Conservation (phyloP, 345 rosid genomes). For the Eucalyptus sp. region DNA sequence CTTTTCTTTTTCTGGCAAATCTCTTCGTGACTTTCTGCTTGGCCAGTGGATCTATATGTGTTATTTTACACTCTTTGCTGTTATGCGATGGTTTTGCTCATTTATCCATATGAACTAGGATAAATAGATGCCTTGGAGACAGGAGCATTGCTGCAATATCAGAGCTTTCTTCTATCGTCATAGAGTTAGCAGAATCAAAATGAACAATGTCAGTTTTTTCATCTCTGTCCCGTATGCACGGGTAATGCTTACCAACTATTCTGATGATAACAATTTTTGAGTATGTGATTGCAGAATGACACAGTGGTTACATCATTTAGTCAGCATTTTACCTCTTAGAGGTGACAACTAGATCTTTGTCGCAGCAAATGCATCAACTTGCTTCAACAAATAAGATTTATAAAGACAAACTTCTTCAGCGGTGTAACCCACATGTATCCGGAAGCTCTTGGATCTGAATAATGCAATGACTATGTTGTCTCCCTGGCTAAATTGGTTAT, state of each 20-base stretch:
- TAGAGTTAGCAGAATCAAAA: background rate
- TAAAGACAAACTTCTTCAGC: too few relatives aligned
- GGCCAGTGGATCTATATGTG: too few relatives aligned
- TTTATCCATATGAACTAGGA: too few relatives aligned
- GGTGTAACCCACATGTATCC: too few relatives aligned
- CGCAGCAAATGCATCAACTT: background rate
- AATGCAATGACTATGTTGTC: background rate
- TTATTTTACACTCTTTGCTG: too few relatives aligned
- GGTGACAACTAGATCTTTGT: background rate
- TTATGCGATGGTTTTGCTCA: too few relatives aligned
- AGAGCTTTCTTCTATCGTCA: background rate
- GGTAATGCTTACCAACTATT: background rate
- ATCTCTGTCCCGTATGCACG: background rate
- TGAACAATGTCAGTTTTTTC: background rate
- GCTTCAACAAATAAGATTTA: too few relatives aligned
- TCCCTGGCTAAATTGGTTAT: background rate
- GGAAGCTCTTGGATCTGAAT: too few relatives aligned
- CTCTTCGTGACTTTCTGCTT: too few relatives aligned
- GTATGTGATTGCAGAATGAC: background rate
- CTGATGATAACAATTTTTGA: background rate
- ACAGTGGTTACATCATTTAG: background rate
- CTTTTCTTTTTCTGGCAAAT: too few relatives aligned
- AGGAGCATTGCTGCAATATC: background rate
- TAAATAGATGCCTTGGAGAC: background rate
- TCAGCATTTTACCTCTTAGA: background rate